Percentiles rank a stretch among this genome's conserved stretches.
Conservation (phyloP, 495 filamentous ascomycete genomes). For the Tetracladium setigerum region DNA sequence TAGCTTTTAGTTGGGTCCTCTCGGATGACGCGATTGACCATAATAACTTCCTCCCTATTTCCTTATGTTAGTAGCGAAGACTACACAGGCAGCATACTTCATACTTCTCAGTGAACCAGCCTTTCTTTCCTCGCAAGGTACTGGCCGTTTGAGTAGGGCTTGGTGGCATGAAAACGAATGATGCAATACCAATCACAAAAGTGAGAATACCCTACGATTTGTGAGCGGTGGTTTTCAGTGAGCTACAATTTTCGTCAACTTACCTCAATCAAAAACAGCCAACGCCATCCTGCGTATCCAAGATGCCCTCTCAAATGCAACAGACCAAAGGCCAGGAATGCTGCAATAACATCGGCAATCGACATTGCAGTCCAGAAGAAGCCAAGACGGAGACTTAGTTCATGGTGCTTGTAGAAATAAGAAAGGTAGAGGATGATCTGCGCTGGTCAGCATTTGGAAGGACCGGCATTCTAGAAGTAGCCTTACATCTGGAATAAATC, state of each 20-base stretch:
- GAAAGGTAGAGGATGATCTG: slow-evolving; percentile 55
- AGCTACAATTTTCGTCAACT: slow-evolving; percentile 4
- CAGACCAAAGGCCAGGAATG: slow-evolving; percentile 65
- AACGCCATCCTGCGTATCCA: slow-evolving; percentile 66
- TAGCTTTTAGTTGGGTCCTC: slow-evolving; percentile 58
- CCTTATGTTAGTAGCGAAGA: too few species aligned
- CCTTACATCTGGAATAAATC: slow-evolving; percentile 45
- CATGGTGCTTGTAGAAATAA: slow-evolving; percentile 68
- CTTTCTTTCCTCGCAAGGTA: slow-evolving; percentile 58
- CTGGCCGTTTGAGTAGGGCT: slow-evolving; percentile 61
- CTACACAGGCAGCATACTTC: too few species aligned
- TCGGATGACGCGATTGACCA: slow-evolving; percentile 65
- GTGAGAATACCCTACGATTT: slow-evolving; percentile 47
- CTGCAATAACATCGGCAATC: slow-evolving; percentile 54
- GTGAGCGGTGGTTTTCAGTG: not conserved
- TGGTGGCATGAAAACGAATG: slow-evolving; percentile 63
- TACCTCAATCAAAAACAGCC: slow-evolving; percentile 52
- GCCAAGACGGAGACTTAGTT: slow-evolving; percentile 55
- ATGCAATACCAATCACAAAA: slow-evolving; percentile 53
- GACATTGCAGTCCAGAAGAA: slow-evolving; percentile 68
- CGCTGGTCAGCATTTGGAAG: not conserved
- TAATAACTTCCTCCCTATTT: slow-evolving; percentile 51
- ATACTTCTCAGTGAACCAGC: slow-evolving; percentile 55
- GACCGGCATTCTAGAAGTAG: not conserved
- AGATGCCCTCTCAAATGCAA: slow-evolving; percentile 55